Evolutionary conservation across 176 grass and related monocot species (phyloP), one percentile per base, ranked within the genome.

Genomic region (Carex scoparia): DNA sequence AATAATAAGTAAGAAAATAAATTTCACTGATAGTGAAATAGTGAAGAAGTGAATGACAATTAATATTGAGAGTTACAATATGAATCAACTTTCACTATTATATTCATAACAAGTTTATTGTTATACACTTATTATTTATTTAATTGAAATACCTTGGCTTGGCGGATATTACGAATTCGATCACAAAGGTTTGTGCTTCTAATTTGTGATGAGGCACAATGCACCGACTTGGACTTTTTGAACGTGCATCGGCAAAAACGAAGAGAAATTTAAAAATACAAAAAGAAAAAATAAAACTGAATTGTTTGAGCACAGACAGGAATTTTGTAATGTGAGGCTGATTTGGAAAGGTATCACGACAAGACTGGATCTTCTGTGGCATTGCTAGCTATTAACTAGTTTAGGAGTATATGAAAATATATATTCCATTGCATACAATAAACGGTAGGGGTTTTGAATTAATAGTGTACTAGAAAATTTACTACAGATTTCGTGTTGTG

Each of bases 261-360:
- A 3, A 56, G 46, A 69, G 11, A 10, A 19, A 44, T 63, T 28
- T 48, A 69, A 46, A 66, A 54, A 83, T 81, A 40, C 57, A 69
- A 83, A 83, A 53, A 51, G n/a, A 65, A 82, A 57, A 28, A 81
- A 30, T 18, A 65, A 55, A 69, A 55, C 61, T 48, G 31, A 83
- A 53, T 65, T 69, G 48, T 69, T 49, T 65, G 79, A 46, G 19
- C 7, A 35, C 79, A 68, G 42, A n/a, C 7, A 55, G 63, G 81
- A 83, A 83, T 67, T 83, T 83, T 68, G 62, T 83, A 83, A 83
- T 83, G 81, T 33, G 61, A 83, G 33, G 81, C 81, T 83, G 81
- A 83, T 83, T 83, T 83, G 81, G 81, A 83, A 68, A 83, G 81
- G 81, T 46, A 69, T 67, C 61, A 69, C 5, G 2, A 33, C 35